Percentiles rank a stretch among this genome's conserved stretches.
Evolutionary conservation across 2,329 filamentous ascomycete species (phyloP).

Genomic region (Stagonosporopsis tanaceti): DNA sequence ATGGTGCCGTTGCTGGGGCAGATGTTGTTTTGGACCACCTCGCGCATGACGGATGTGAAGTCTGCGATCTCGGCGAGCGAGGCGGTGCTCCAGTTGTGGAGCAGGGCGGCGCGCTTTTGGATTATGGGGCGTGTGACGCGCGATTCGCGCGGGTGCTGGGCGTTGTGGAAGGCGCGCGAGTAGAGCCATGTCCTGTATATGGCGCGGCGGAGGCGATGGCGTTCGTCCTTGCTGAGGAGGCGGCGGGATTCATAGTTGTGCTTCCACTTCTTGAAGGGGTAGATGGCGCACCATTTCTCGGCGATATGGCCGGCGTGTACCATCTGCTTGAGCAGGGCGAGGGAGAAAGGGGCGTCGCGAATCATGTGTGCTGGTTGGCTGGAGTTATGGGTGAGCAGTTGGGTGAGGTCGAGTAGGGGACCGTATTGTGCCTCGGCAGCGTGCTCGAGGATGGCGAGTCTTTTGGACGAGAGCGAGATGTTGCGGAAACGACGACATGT

Average conservation of each 20-base stretch:
- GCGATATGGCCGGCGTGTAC: constrained; percentile 63
- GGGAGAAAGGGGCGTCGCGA: constrained; percentile 62
- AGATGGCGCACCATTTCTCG: constrained; percentile 67
- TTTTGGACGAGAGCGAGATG: constrained; percentile 62
- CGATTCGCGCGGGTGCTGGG: constrained; percentile 58
- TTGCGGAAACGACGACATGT: constrained; percentile 63
- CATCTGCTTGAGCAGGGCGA: constrained; percentile 64
- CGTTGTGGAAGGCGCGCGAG: constrained; percentile 64
- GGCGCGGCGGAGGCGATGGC: constrained; percentile 62
- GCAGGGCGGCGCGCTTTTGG: constrained; percentile 61
- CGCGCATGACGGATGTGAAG: constrained; percentile 62
- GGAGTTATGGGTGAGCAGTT: constrained; percentile 67
- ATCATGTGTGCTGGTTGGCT: constrained; percentile 65
- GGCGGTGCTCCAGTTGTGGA: constrained; percentile 65
- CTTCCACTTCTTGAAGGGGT: constrained; percentile 70
- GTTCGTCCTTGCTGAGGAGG: constrained; percentile 59
- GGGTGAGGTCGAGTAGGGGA: constrained; percentile 65
- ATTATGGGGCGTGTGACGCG: constrained; percentile 58
- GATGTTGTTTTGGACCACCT: constrained; percentile 64
- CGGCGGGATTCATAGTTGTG: constrained; percentile 63
- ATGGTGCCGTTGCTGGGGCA: constrained; percentile 70
- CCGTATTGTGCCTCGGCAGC: constrained; percentile 65
- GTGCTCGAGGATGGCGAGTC: constrained; percentile 61
- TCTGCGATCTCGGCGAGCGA: constrained; percentile 69
- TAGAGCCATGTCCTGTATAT: constrained; percentile 70